phyloP scores from a whole-genome alignment of 805 yeast genomes.

The Myxozyma neotropica region DNA sequence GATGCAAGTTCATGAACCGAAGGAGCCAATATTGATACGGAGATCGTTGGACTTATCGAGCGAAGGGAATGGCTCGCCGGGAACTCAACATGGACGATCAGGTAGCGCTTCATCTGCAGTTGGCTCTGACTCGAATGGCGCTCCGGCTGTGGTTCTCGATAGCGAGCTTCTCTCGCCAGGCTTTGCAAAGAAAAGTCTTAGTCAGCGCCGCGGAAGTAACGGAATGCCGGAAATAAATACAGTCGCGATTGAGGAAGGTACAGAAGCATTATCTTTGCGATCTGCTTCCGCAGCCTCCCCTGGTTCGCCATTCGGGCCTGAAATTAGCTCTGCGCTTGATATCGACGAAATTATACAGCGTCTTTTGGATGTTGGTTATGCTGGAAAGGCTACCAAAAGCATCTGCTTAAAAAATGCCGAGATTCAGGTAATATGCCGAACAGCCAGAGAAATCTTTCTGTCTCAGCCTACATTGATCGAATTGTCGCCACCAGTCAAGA shows the following conservation, averaged over 20 bases:
- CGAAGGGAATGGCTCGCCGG: background rate
- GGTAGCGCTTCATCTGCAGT: background rate
- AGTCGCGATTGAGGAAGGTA: background rate
- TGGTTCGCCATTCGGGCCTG: background rate
- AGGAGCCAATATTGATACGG: slow-evolving; percentile 68
- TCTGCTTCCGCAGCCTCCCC: slow-evolving; percentile 6
- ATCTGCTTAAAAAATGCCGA: slow-evolving; percentile 90
- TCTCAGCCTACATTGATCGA: slow-evolving; percentile 90
- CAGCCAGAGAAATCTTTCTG: slow-evolving; percentile 85
- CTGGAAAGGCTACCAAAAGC: slow-evolving; percentile 87
- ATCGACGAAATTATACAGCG: slow-evolving; percentile 90
- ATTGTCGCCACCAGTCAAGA: slow-evolving; percentile 81
- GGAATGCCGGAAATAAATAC: slow-evolving; percentile 10
- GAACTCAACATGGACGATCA: background rate
- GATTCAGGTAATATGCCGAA: slow-evolving; percentile 80
- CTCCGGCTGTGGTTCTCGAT: background rate
- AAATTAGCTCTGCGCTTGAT: slow-evolving; percentile 45
- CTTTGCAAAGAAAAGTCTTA: background rate
- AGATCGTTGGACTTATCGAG: slow-evolving; percentile 22
- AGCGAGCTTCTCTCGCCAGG: slow-evolving; percentile 5
- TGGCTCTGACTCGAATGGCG: background rate
- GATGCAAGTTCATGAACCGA: slow-evolving; percentile 70
- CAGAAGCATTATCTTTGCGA: background rate
- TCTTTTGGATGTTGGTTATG: slow-evolving; percentile 91
- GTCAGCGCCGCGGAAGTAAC: slow-evolving; percentile 8